Conservation (phyloP, 2,329 filamentous ascomycete species). For the Pseudocercospora fuligena region DNA sequence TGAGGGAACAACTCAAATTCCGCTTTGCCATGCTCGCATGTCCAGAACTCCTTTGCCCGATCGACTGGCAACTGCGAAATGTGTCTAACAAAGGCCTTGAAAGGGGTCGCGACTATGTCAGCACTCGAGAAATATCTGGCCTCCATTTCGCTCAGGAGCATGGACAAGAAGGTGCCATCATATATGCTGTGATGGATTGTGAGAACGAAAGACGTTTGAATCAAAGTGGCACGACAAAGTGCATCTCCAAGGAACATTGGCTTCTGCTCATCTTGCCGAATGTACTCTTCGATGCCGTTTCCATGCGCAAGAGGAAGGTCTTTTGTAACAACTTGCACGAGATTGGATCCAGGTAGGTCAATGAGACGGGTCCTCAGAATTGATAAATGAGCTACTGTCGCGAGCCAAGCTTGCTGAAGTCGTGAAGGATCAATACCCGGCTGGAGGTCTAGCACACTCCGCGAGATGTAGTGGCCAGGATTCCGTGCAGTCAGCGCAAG, state of each 20-base stretch:
- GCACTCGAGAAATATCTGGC: not conserved
- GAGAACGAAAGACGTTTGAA: constrained; percentile 25
- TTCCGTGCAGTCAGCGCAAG: constrained; percentile 59
- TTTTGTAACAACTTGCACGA: constrained; percentile 34
- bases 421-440: constrained; percentile 38
- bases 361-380: constrained; percentile 12
- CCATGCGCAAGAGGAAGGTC: constrained; percentile 40
- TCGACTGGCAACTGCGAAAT: not conserved
- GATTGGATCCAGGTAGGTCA: constrained; percentile 13
- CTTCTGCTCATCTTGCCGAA: constrained; percentile 41
- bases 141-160: constrained; percentile 41
- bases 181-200: constrained; percentile 46
- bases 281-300: constrained; percentile 40
- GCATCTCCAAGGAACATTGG: constrained; percentile 52
- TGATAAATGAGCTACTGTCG: not conserved
- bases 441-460: constrained; percentile 30
- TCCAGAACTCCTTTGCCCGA: constrained; percentile 3
- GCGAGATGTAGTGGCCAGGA: constrained; percentile 58
- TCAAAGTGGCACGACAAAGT: constrained; percentile 47
- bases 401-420: constrained; percentile 40
- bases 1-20: constrained; percentile 2
- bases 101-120: not conserved
- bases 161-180: constrained; percentile 45
- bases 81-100: constrained; percentile 1
- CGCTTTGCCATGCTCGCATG: not conserved